Percentiles rank a stretch among this genome's conserved stretches.
phyloP scores from a whole-genome alignment of 129 eudicot species.

The Saussurea involucrata region DNA sequence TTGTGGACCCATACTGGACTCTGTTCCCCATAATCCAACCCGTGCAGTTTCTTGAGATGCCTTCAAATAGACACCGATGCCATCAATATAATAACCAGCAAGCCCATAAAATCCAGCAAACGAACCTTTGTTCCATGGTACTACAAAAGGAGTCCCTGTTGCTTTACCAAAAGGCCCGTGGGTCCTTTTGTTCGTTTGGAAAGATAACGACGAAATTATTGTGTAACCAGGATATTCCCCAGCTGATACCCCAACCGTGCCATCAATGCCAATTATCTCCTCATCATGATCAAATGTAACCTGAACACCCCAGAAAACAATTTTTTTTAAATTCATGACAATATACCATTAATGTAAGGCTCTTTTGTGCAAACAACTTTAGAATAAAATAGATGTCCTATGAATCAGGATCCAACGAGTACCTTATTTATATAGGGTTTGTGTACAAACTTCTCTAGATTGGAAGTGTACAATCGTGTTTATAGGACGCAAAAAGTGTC shows the following conservation, averaged over 20 bases:
- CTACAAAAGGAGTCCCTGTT: slow-evolving; percentile 8
- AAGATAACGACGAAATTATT: slow-evolving; percentile 18
- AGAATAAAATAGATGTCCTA: too few relatives aligned
- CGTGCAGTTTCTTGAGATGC: slow-evolving; percentile 19
- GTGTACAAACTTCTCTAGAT: background rate
- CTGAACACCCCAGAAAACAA: background rate
- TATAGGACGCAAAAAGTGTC: too few relatives aligned
- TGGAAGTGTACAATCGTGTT: background rate
- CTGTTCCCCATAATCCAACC: background rate
- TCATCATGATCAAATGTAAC: slow-evolving; percentile 7
- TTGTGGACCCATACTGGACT: background rate
- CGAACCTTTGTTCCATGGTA: slow-evolving; percentile 20
- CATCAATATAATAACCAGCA: slow-evolving; percentile 22
- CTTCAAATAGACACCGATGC: slow-evolving; percentile 22
- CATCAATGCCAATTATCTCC: slow-evolving; percentile 15
- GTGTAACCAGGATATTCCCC: slow-evolving; percentile 16
- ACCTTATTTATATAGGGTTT: background rate
- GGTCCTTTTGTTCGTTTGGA: slow-evolving; percentile 12
- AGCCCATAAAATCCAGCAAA: slow-evolving; percentile 26
- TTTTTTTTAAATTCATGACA: background rate
- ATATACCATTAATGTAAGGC: too few relatives aligned
- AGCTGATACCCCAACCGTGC: slow-evolving; percentile 12
- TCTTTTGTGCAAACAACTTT: too few relatives aligned
- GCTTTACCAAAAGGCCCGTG: slow-evolving; percentile 25
- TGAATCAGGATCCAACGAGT: background rate